Evolutionary conservation across 2,329 filamentous ascomycete genomes (phyloP), one percentile per base, ranked within the genome.

Genomic region (Clarireedia hainanense): DNA sequence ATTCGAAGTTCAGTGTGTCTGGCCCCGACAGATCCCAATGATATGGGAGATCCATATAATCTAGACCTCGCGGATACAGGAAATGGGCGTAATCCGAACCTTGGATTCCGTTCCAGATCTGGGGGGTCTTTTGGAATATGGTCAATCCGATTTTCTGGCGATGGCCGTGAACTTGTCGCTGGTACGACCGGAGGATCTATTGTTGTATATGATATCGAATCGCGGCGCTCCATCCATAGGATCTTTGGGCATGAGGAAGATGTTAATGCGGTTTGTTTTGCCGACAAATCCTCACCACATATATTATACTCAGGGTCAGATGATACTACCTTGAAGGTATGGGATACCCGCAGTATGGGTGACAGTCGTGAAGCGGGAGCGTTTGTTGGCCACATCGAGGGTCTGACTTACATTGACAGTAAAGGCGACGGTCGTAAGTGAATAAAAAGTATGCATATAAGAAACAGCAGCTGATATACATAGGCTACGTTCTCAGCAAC

Each of bases 241-340:
- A 68, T 69, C 23, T 57, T 58, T 15, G 91, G 90, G 0, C 94
- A 99, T 67, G 75, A 82, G 4, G 83, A 95, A 63, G 91, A 99
- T 69, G 92, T 97, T 54, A 99, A 97, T 65, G 94, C 94, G 4
- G 94, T 99, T 0, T 96, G 91, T 71, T 97, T 95, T 66, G 94
- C 91, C 1, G 91, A 97, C 71, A 85, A 84, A 58, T 80, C 81
- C 30, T 95, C 89, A 0, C 92, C 94, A 1, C 91, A 99, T 68
- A 92, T 97, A 58, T 77, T 99, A 2, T 97, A 96, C 72, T 96
- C 91, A 0, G 94, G 94, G 20, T 96, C 91, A 0, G 94, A 99
- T 67, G 94, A 99, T 68, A 86, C 88, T 2, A 95, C 90, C 0
- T 81, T 97, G 65, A 95, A 96, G 67, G 90, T 99, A 2, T 99